Base-by-base conservation (phyloP, 129 eudicot species). In the Flaveria linearis region DNA sequence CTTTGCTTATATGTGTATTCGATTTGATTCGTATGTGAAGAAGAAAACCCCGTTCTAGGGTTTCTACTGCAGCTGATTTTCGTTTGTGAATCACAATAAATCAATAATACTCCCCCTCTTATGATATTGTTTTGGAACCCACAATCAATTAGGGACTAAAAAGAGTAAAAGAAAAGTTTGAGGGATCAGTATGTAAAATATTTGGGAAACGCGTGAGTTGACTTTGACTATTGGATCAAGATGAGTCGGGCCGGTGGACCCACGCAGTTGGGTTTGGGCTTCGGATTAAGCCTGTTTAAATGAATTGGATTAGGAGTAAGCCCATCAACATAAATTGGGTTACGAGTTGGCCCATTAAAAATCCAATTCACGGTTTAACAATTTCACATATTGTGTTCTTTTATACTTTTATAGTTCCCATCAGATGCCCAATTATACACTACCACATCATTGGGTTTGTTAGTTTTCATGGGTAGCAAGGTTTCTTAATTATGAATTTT, bases 1-100 rank as follows among this genome's bases (percentile, higher is more conserved):
- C 6, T 36, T 5, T 17, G 72, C 9, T 14, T 28, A 14, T 75
- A 28, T 50, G 65, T 76, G 41, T 33, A 50, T 67, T 66, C 16
- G 74, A 53, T 76, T 67, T 68, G 81, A 67, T 41, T 62, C 63
- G 72, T 12, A 20, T 5, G 74, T 33, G 30, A 49, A 9, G 41
- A 39, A 3, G 71, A 64, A 47, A 65, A 65, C 52, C 39, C 12
- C 18, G 25, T 52, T 52, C 74, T 76, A 76, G 81, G 81, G 81
- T 76, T 76, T 76, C 74, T 53, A 16, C 23, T 67, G 52, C 23
- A 16, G 80, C 39, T 76, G 66, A 50, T 76, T 64, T 20, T 49
- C 73, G 66, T 50, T 76, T 67, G 79, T 53, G 50, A 75, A 47
- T 75, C 63, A 13, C 51, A 63, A 63, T n/a, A n/a, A n/a, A n/a